These are phyloP conservation scores for Acrocalymma vagum DNA, from an alignment of 2,329 filamentous ascomycete genomes.

Conservation along the genomic window DNA sequence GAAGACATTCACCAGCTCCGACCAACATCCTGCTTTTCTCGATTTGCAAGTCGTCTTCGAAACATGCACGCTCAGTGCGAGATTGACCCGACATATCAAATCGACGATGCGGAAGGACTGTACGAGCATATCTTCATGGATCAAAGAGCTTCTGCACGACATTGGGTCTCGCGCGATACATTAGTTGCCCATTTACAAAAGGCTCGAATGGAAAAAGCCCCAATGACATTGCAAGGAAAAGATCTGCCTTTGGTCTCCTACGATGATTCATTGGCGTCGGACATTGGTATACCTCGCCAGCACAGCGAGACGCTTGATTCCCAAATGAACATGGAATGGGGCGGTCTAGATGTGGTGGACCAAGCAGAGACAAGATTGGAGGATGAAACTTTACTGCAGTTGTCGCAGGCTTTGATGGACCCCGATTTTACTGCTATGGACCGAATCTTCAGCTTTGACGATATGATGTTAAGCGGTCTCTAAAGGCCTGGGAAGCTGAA, in stretches of 20 bases:
- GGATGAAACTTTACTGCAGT: conserved; percentile 1
- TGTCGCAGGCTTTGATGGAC: conserved; percentile 7
- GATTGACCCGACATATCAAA: neutral
- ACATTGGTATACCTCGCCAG: too few species aligned
- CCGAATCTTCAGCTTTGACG: conserved; percentile 10
- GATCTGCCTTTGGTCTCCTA: neutral
- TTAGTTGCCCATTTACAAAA: neutral
- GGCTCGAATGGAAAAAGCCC: neutral
- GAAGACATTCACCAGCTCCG: neutral
- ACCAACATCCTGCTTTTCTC: neutral
- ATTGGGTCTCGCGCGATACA: neutral
- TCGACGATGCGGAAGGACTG: neutral
- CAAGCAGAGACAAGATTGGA: neutral
- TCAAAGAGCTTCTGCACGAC: neutral
- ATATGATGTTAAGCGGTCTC: conserved; percentile 7
- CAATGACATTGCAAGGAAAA: too few species aligned
- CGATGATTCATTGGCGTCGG: neutral
- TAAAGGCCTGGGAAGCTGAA: too few species aligned
- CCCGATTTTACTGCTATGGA: conserved; percentile 8
- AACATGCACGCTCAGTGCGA: neutral
- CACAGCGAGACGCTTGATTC: too few species aligned
- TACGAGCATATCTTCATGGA: neutral
- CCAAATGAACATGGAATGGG: too few species aligned
- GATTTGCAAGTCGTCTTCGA: neutral
- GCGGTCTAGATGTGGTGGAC: too few species aligned